phyloP scores from a whole-genome alignment of 2,329 filamentous ascomycete species.

The Trichoderma sp. region DNA sequence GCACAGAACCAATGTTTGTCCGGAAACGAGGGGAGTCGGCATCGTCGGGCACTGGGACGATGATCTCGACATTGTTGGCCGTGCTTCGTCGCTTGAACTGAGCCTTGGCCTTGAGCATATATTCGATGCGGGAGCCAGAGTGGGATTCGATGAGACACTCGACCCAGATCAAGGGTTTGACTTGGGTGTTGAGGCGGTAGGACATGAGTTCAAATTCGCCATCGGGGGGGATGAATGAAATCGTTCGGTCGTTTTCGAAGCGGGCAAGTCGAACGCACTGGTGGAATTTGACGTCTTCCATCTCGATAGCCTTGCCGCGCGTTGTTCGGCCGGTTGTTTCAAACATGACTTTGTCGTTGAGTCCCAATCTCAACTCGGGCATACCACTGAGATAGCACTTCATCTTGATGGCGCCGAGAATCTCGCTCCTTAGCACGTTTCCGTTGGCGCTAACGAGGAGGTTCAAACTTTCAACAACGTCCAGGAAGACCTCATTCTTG shows the following conservation, averaged over 20 bases:
- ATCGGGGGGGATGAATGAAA: slow-evolving; percentile 97
- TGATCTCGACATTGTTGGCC: slow-evolving; percentile 98
- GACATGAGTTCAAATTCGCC: slow-evolving; percentile 99
- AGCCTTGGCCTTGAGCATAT: slow-evolving; percentile 97
- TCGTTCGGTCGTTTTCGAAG: slow-evolving; percentile 98
- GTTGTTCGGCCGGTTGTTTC: slow-evolving; percentile 95
- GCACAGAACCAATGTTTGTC: slow-evolving; percentile 95
- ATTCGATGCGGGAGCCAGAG: slow-evolving; percentile 93
- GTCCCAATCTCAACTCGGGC: slow-evolving; percentile 89
- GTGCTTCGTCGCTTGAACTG: slow-evolving; percentile 98
- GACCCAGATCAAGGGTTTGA: slow-evolving; percentile 98
- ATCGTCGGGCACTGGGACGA: slow-evolving; percentile 95
- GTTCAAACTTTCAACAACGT: slow-evolving; percentile 96
- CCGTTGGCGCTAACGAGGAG: slow-evolving; percentile 91
- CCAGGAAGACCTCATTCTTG: slow-evolving; percentile 99
- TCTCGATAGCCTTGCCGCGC: slow-evolving; percentile 95
- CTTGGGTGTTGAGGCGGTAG: slow-evolving; percentile 96
- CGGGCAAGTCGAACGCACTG: slow-evolving; percentile 94
- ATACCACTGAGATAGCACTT: slow-evolving; percentile 99
- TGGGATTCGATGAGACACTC: slow-evolving; percentile 97
- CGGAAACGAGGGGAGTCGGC: slow-evolving; percentile 95
- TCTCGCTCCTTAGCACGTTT: slow-evolving; percentile 94
- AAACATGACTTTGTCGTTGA: slow-evolving; percentile 99
- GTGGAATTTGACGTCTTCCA: slow-evolving; percentile 99
- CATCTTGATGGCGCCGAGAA: slow-evolving; percentile 97